phyloP scores from a whole-genome alignment of 1,139 yeast genomes.

The Yamadazyma jaroonii region DNA sequence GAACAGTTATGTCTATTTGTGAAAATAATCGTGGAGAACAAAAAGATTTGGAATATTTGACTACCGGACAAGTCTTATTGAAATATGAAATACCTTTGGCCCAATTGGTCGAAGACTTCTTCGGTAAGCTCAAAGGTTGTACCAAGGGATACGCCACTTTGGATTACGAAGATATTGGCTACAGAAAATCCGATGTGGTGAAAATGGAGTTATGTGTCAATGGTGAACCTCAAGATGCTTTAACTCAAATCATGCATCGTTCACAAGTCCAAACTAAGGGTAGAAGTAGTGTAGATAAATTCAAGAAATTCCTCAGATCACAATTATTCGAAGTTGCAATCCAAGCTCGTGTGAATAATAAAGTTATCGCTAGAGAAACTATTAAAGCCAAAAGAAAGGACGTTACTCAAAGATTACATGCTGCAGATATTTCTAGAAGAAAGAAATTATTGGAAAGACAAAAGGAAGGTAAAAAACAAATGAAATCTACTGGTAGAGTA shows the following conservation, averaged over 20 bases:
- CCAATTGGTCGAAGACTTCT: conserved; percentile 89
- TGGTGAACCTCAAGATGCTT: conserved; percentile 87
- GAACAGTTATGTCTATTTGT: conserved; percentile 81
- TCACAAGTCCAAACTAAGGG: conserved; percentile 75
- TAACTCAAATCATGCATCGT: conserved; percentile 84
- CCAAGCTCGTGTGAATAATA: conserved; percentile 84
- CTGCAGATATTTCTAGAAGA: conserved; percentile 87
- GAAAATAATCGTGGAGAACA: conserved; percentile 84
- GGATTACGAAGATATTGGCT: conserved; percentile 94
- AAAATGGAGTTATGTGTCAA: conserved; percentile 88
- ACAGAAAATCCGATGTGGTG: conserved; percentile 72
- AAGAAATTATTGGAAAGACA: conserved; percentile 86
- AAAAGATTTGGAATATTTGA: conserved; percentile 70
- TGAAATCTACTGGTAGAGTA: conserved; percentile 80
- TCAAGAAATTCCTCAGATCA: conserved; percentile 72
- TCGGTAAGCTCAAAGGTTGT: conserved; percentile 85
- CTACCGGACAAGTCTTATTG: conserved; percentile 78
- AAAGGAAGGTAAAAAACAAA: conserved; percentile 86
- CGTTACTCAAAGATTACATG: conserved; percentile 87
- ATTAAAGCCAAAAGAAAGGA: conserved; percentile 92
- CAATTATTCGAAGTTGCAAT: conserved; percentile 92
- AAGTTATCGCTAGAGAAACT: conserved; percentile 87
- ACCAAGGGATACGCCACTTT: conserved; percentile 92
- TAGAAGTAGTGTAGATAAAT: conserved; percentile 75
- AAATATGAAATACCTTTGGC: conserved; percentile 83